Evolutionary conservation across 805 yeast genomes (phyloP).

Genomic region (Zygotorulaspora sp.): DNA sequence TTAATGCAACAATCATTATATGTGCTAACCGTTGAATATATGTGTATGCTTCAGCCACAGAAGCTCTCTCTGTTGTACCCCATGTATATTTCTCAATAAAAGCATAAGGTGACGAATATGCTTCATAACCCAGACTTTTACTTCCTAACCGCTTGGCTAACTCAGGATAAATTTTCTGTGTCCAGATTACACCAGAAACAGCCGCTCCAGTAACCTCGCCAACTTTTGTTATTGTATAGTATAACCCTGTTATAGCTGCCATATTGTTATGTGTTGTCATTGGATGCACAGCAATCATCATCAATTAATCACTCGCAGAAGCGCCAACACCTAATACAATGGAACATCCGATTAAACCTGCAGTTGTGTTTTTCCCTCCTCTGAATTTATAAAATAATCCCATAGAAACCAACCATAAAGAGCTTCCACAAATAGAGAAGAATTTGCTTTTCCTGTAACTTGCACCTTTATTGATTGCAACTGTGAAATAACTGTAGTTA

Average conservation of each 20-base stretch:
- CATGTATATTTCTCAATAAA: constrained; percentile 48
- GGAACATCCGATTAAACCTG: constrained; percentile 61
- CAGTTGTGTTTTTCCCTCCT: constrained; percentile 44
- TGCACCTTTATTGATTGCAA: constrained; percentile 51
- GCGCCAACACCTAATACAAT: constrained; percentile 67
- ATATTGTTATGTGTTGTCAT: constrained; percentile 60
- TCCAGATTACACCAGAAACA: constrained; percentile 71
- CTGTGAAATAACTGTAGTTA: constrained; percentile 57
- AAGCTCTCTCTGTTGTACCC: constrained; percentile 60
- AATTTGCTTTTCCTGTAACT: constrained; percentile 50
- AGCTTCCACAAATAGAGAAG: constrained; percentile 55
- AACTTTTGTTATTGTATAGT: constrained; percentile 54
- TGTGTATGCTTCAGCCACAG: constrained; percentile 54
- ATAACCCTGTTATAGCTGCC: constrained; percentile 60
- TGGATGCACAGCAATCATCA: constrained; percentile 58
- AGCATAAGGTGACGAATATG: constrained; percentile 51
- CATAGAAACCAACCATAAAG: constrained; percentile 55
- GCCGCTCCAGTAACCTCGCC: constrained; percentile 62
- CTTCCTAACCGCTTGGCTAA: constrained; percentile 37
- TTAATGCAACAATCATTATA: constrained; percentile 46
- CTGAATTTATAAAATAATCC: constrained; percentile 57
- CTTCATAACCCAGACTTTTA: constrained; percentile 39
- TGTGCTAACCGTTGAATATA: constrained; percentile 56
- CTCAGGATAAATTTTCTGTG: constrained; percentile 51
- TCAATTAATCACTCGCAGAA: constrained; percentile 61